Base-by-base conservation (phyloP, 495 filamentous ascomycete genomes). In the Neurospora sp. region DNA sequence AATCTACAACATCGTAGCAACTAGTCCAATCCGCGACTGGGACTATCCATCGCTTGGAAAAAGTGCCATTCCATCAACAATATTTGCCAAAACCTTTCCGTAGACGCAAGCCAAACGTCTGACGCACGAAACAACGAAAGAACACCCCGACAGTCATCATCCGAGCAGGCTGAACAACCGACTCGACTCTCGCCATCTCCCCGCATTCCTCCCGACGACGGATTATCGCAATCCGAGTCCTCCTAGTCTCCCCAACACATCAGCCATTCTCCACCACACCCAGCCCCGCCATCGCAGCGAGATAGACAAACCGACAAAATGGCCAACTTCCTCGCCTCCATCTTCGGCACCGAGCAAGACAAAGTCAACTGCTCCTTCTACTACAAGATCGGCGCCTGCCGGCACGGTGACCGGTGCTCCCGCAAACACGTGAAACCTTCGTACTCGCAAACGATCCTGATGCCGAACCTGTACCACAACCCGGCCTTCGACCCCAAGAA, bases 341-440 rank as follows among this genome's bases (percentile, higher is more conserved):
- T 99, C 85, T 99, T 99, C 89, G 96, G 96, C 78, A 99, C 96
- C 9, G 96, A 99, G 86, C 96, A 98, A 82, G 96, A 99, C 90
- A 99, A 98, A 81, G 80, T 85, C 77, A 85, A 85, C 82, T 85
- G 84, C 84, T 81, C 75, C 75, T 84, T 80, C 76, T 80, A 81
- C 75, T 79, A 77, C 78, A 82, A 82, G 85, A 99, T 99, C 85
- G 96, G 96, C 79, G 96, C 96, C 68, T 99, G 96, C 85, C 91
- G 96, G 48, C 96, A 99, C 86, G 96, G 96, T 78, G 96, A 99
- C 86, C 93, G 96, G 75, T 99, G 96, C 87, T 94, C 91, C 37
- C 91, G 96, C 70, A 99, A 99, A 82, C 96, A 99, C 83, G 96
- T 99, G 84, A 99, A 99, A 85, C 96, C 96, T 10, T 97, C 94